Evolutionary conservation across 2,329 filamentous ascomycete species (phyloP).

Genomic region (Raffaelea albimanens): DNA sequence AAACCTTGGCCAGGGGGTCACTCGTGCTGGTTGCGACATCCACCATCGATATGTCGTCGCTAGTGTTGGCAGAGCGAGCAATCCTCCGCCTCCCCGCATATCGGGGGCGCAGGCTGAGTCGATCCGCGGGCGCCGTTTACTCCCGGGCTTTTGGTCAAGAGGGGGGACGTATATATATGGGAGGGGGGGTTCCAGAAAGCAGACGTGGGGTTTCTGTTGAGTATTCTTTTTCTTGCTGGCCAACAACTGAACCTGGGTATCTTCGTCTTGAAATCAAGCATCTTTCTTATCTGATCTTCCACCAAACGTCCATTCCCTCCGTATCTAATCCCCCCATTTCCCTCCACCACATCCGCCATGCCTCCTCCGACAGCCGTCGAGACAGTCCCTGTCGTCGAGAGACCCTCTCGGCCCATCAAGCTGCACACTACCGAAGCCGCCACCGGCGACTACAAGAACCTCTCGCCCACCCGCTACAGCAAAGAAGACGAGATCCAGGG

Average conservation of each 20-base stretch:
- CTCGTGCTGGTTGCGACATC: not conserved
- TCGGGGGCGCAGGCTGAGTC: no score
- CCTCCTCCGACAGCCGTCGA: slow-evolving; percentile 4
- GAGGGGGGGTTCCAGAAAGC: not conserved
- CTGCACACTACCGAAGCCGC: slow-evolving; percentile 27
- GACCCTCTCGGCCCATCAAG: slow-evolving; percentile 12
- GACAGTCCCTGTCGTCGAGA: slow-evolving; percentile 14
- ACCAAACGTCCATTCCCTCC: no score
- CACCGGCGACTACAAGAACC: slow-evolving; percentile 16
- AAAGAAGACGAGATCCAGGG: slow-evolving; percentile 12
- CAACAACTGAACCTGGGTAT: not conserved
- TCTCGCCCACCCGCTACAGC: slow-evolving; percentile 9
- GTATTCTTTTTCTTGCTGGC: not conserved
- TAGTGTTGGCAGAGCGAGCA: not conserved
- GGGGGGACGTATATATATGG: not conserved
- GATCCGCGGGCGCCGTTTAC: no score
- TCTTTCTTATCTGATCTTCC: not conserved
- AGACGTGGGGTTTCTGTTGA: not conserved
- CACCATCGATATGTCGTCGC: not conserved
- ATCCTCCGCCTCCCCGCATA: not conserved
- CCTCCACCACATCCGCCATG: not conserved
- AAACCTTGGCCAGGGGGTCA: no score
- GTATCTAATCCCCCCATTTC: not conserved
- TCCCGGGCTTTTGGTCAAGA: not conserved
- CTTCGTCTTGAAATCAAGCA: no score